Evolutionary conservation across 441 rosid genomes (phyloP).

Genomic region (Populus hybrid): DNA sequence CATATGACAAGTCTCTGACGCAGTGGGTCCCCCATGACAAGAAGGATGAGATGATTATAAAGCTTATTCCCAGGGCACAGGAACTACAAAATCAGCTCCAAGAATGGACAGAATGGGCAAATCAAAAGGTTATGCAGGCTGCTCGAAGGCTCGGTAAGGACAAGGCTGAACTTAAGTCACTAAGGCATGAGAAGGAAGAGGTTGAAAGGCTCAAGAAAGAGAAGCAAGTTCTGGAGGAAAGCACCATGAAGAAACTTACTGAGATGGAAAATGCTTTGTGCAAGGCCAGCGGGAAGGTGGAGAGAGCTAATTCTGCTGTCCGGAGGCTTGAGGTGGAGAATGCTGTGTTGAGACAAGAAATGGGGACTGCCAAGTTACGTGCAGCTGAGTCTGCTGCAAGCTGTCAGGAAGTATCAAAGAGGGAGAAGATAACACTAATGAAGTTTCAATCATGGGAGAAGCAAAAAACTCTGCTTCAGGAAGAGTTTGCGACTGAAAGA

Average conservation of each 20-base stretch:
- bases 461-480: slow-evolving; percentile 64
- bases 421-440: slow-evolving; percentile 63
- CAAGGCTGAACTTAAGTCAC: slow-evolving; percentile 73
- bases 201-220: slow-evolving; percentile 81
- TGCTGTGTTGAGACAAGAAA: slow-evolving; percentile 60
- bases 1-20: slow-evolving; percentile 47
- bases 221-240: slow-evolving; percentile 72
- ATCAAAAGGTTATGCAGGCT: slow-evolving; percentile 97
- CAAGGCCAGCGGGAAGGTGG: slow-evolving; percentile 79
- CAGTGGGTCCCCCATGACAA: slow-evolving; percentile 63
- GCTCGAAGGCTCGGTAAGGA: slow-evolving; percentile 81
- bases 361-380: slow-evolving; percentile 65
- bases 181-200: slow-evolving; percentile 90
- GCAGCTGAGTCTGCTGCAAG: slow-evolving; percentile 75
- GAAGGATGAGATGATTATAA: slow-evolving; percentile 70
- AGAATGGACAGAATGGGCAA: slow-evolving; percentile 96
- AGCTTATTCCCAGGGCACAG: slow-evolving; percentile 59
- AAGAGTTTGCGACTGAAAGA: slow-evolving; percentile 67
- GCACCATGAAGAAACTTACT: slow-evolving; percentile 73
- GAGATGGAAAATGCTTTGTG: slow-evolving; percentile 83
- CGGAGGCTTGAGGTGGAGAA: slow-evolving; percentile 81
- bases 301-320: slow-evolving; percentile 63
- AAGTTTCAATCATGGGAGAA: slow-evolving; percentile 80
- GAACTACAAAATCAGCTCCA: slow-evolving; percentile 74
- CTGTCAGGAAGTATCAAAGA: slow-evolving; percentile 68